Base-by-base conservation (phyloP, 2,329 filamentous ascomycete species). In the Fusarium verrucosum region DNA sequence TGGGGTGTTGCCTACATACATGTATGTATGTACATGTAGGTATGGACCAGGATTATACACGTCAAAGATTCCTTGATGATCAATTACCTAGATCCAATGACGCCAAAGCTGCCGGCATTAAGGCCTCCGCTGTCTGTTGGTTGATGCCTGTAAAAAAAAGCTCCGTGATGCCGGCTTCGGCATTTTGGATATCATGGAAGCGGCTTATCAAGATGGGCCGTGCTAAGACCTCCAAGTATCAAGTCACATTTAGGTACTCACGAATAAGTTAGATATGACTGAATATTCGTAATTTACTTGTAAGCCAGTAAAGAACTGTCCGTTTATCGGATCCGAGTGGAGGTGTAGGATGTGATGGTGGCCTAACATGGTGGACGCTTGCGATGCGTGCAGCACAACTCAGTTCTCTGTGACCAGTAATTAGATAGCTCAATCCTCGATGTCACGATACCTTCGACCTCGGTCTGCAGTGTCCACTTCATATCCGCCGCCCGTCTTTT, bases 281-380 rank as follows among this genome's bases (percentile, higher is more conserved):
- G 35, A 19, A 57, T 56, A 61, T 35, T 62, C 25, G 35, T 22
- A 50, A 38, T 42, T 19, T n/a, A n/a, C 11, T 23, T 41, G 26
- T 50, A 37, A 42, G 40, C 22, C 17, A 25, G 14, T 17, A 17
- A 35, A 13, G 52, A 11, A 28, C 40, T 33, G 20, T 41, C 35
- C 41, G 30, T 41, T 50, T 36, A 58, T 61, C 58, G 42, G 58
- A 60, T 37, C 55, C 37, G 47, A 40, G 30, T 53, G 14, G 42
- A 26, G 32, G 38, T 22, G 19, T 17, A 22, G 13, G 23, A 13
- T 13, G 35, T 22, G 13, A 11, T 23, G 37, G 38, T 40, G 22
- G 37, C 45, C 23, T 14, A 41, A 49, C 17, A 9, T 49, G 45
- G 45, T 28, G 10, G 40, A 41, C 22, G 45, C 33, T 49, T 49